Base-by-base conservation (phyloP, 495 filamentous ascomycete genomes). In the Hypoxylon fuscum region DNA sequence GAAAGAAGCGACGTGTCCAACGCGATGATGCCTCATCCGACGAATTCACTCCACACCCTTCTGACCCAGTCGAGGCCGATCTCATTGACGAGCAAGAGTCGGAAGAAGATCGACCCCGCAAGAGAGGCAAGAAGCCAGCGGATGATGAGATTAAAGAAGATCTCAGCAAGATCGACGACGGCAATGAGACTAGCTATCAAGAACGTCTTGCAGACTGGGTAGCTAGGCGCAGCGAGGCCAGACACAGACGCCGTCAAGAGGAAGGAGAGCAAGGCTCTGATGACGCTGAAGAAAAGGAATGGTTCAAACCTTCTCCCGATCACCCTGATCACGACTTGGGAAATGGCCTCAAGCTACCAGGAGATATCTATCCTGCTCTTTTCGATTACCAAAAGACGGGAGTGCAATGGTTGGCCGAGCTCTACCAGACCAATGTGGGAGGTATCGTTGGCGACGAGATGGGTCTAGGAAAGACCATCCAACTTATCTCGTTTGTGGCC, bases 361-460 rank as follows among this genome's bases (percentile, higher is more conserved):
- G 95, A 8, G 95, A 98, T 59, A 91, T 98, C 11, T 92, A 88
- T 66, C 91, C 91, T 1, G 89, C 88, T 5, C 80, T 98, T 0
- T 98, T 97, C 68, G 89, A 94, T 66, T 98, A 98, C 64, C 95
- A 98, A 64, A 96, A 94, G 69, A 96, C 91, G 1, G 91, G 93
- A 11, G 92, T 98, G 2, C 90, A 96, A 69, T 98, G 95, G 95
- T 81, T 98, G n/a, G 92, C 91, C 76, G 93, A 98, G 74, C 77
- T 98, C 12, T 93, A 96, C 71, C 80, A 85, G 37, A 90, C 96
- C 71, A 82, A 89, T 60, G 92, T 96, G 22, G 95, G 95, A 18
- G 95, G 95, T 11, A 98, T 98, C 52, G 83, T 98, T 44, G 95
- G 93, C 5, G 95, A 98, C 64, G 95, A 98, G 78, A 98, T 98